Conservation (phyloP, 305 asterid species). For the Withania somnifera region DNA sequence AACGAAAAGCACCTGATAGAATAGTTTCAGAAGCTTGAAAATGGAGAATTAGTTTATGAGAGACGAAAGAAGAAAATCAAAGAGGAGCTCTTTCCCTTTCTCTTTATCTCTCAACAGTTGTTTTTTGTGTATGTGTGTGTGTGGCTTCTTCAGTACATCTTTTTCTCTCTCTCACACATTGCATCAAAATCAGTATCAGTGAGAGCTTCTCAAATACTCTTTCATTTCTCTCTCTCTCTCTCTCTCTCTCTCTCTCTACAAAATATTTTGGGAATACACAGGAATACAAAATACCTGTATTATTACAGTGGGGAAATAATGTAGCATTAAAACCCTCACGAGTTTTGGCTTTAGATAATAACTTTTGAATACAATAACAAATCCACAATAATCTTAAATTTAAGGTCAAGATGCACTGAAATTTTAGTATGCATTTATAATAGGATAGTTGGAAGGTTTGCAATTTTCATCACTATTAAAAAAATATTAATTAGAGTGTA, state of each 20-base stretch:
- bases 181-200: constrained; percentile 62
- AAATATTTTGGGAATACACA: neutral
- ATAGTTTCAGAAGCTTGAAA: constrained; percentile 27
- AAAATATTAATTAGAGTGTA: no score
- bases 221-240: no score
- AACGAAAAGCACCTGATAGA: constrained; percentile 41
- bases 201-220: constrained; percentile 55
- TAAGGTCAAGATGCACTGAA: no score
- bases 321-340: no score
- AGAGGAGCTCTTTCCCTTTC: constrained; percentile 14
- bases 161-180: constrained; percentile 23
- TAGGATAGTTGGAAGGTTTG: no score
- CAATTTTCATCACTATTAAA: no score
- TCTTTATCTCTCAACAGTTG: constrained; percentile 17
- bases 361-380: no score
- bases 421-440: no score
- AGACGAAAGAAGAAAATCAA: constrained; percentile 8
- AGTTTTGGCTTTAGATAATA: no score
- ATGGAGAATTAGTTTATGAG: constrained; percentile 25
- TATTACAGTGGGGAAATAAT: neutral
- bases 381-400: no score
- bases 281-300: neutral
- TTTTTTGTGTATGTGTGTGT: constrained; percentile 22
- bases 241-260: neutral
- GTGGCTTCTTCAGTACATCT: constrained; percentile 42